phyloP scores from a whole-genome alignment of 2,329 filamentous ascomycete species.

The Ophiocordyceps camponoti-leonardi region DNA sequence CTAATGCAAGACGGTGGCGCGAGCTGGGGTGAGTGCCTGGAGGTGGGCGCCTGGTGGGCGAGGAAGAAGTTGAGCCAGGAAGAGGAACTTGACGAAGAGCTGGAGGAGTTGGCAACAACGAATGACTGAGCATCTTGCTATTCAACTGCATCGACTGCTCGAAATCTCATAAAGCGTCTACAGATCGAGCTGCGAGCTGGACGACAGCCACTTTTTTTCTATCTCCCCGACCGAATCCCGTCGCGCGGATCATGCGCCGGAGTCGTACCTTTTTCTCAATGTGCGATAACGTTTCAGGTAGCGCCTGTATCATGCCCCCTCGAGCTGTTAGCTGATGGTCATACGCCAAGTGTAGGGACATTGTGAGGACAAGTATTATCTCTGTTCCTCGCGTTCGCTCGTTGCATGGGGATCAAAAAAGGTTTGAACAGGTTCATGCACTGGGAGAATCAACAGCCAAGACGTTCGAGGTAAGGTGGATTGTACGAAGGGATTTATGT shows the following conservation, averaged over 20 bases:
- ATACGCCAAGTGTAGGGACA: too few relatives aligned
- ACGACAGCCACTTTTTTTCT: not conserved
- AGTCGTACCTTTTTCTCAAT: conserved; percentile 63
- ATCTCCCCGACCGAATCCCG: not conserved
- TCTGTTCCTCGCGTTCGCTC: not conserved
- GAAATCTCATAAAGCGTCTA: not conserved
- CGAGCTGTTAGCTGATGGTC: conserved; percentile 1
- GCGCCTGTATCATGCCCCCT: conserved; percentile 37
- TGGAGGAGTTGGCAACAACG: not conserved
- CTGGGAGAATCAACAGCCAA: not conserved
- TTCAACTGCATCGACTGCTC: not conserved
- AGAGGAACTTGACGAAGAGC: not conserved
- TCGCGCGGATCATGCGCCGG: conserved; percentile 15
- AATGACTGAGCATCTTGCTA: not conserved
- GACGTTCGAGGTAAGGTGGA: not conserved
- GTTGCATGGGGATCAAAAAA: not conserved
- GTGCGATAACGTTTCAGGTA: conserved; percentile 85
- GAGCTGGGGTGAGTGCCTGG: conserved; percentile 71
- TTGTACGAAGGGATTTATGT: too few relatives aligned
- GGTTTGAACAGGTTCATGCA: not conserved
- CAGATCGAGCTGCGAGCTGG: not conserved
- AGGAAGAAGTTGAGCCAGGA: conserved; percentile 38
- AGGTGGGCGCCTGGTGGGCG: conserved; percentile 74
- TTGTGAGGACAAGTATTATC: not conserved
- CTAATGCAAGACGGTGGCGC: conserved; percentile 64